A percentile compares a stretch with the other conserved stretches of the same genome.
Evolutionary conservation across 108 stramenopile species (phyloP).

Genomic region (Skeletonema potamos): DNA sequence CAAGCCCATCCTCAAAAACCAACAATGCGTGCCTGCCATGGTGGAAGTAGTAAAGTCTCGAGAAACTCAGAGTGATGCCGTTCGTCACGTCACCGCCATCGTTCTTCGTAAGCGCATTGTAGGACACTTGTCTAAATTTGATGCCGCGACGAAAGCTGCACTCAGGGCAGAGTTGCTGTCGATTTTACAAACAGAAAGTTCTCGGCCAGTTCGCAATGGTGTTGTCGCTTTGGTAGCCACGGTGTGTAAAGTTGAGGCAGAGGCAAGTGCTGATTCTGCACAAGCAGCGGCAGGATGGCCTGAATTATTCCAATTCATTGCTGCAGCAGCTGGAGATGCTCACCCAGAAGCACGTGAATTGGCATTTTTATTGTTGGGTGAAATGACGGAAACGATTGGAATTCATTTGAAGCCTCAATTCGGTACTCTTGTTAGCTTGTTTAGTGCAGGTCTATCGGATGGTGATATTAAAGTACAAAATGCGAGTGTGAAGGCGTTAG

Average conservation of each 20-base stretch:
- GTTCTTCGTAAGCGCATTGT: slow-evolving; percentile 88
- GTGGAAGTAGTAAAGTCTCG: slow-evolving; percentile 64
- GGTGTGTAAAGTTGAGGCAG: slow-evolving; percentile 65
- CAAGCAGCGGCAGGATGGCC: slow-evolving; percentile 71
- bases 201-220: slow-evolving; percentile 80
- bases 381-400: slow-evolving; percentile 94
- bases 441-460: slow-evolving; percentile 66
- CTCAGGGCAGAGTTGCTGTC: slow-evolving; percentile 72
- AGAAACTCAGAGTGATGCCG: slow-evolving; percentile 61
- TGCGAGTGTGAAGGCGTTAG: slow-evolving; percentile 81
- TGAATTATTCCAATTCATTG: slow-evolving; percentile 81
- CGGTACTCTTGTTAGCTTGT: slow-evolving; percentile 69
- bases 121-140: slow-evolving; percentile 77
- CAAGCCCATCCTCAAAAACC: slow-evolving; percentile 85
- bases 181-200: slow-evolving; percentile 76
- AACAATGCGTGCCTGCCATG: slow-evolving; percentile 76
- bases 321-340: slow-evolving; percentile 53
- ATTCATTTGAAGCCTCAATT: slow-evolving; percentile 81
- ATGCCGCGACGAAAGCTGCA: slow-evolving; percentile 51
- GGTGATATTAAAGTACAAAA: slow-evolving; percentile 77
- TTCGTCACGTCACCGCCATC: slow-evolving; percentile 91
- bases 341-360: slow-evolving; percentile 88
- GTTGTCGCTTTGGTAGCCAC: slow-evolving; percentile 78
- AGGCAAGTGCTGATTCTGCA: slow-evolving; percentile 32
- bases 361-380: slow-evolving; percentile 86